Conservation (phyloP, 1,284 basidiomycete species). For the Ceratobasidium sp. region DNA sequence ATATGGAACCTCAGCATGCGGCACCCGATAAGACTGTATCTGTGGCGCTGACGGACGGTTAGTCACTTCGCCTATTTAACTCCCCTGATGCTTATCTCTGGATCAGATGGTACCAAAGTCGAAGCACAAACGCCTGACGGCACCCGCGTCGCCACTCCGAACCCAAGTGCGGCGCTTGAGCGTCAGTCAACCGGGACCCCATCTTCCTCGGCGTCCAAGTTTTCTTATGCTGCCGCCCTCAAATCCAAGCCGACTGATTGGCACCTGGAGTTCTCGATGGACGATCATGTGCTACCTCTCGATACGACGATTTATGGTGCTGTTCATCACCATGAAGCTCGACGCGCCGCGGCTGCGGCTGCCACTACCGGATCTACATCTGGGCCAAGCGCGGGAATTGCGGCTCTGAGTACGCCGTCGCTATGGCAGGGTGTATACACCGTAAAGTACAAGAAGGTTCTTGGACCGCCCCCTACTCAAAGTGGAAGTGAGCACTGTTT, state of each 20-base stretch:
- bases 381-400: constrained; percentile 54
- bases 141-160: constrained; percentile 89
- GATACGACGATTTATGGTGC: constrained; percentile 96
- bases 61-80: constrained; percentile 44
- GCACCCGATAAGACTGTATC: constrained; percentile 82
- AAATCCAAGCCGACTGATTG: constrained; percentile 92
- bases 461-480: constrained; percentile 71
- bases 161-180: constrained; percentile 54
- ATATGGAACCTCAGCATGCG: constrained; percentile 34
- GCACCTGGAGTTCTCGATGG: constrained; percentile 95
- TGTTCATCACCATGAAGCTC: constrained; percentile 84
- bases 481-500: constrained; percentile 4
- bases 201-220: constrained; percentile 53
- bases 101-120: constrained; percentile 81
- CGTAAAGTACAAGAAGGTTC: constrained; percentile 90
- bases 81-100: constrained; percentile 22
- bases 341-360: constrained; percentile 59
- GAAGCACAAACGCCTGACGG: constrained; percentile 97
- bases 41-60: constrained; percentile 80
- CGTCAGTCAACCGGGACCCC: constrained; percentile 46
- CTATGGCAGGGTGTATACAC: constrained; percentile 91
- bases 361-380: neutral
- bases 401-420: constrained; percentile 61
- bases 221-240: constrained; percentile 92
- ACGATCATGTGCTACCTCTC: constrained; percentile 79